phyloP scores from a whole-genome alignment of 257 asterid genomes.

The Fraxinus americana region DNA sequence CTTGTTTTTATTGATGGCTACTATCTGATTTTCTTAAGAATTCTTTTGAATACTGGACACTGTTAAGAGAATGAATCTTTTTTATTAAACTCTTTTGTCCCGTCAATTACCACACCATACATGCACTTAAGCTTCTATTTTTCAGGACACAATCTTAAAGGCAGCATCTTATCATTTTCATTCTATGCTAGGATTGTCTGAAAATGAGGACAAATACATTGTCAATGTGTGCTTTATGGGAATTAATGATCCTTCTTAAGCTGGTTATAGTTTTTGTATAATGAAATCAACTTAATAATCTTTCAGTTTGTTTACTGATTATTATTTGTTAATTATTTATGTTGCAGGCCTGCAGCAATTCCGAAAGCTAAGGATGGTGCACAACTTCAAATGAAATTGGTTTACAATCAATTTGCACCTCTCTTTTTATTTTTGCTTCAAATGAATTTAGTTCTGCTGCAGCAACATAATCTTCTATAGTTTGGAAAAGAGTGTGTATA shows the following conservation, averaged over 20 bases:
- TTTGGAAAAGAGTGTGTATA: background rate
- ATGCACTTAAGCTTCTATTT: background rate
- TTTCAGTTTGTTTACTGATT: background rate
- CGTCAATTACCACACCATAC: background rate
- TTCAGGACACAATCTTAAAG: background rate
- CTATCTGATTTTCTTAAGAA: background rate
- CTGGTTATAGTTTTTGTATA: background rate
- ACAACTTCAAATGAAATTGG: constrained; percentile 79
- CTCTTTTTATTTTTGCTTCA: constrained; percentile 61
- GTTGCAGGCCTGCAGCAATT: constrained; percentile 72
- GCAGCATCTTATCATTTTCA: background rate
- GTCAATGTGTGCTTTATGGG: no score
- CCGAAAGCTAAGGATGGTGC: constrained; percentile 84
- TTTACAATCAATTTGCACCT: constrained; percentile 71
- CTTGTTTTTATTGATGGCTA: background rate
- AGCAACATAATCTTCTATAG: constrained; percentile 11
- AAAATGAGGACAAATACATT: background rate
- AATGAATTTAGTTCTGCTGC: constrained; percentile 36
- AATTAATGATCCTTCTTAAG: no score
- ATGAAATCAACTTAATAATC: background rate
- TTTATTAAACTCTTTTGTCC: no score
- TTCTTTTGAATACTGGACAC: no score
- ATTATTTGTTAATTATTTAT: constrained; percentile 22
- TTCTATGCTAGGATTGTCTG: background rate
- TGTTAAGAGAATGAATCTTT: no score